Base-by-base conservation (phyloP, 2,329 filamentous ascomycete species). In the Dichotomopilus funicola region DNA sequence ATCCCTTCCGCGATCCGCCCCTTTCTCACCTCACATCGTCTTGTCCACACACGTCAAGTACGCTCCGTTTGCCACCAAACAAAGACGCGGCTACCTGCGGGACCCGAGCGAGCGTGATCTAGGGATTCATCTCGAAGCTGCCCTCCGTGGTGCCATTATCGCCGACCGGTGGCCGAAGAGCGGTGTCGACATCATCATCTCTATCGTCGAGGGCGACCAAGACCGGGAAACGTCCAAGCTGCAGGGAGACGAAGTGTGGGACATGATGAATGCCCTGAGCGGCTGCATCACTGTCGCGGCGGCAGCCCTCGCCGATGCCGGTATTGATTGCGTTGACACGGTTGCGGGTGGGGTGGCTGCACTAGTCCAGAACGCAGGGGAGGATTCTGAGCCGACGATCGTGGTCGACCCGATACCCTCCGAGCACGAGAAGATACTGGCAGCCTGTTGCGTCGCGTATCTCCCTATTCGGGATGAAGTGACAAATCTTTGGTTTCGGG, bases 91-190 rank as follows among this genome's bases (percentile, higher is more conserved):
- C 10, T 96, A 96, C 68, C 75, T 96, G 27, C 85, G 91, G 47
- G 92, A 97, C 69, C 79, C 86, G 12, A 86, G 81, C 59, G 94
- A 99, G 73, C 82, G 91, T 50, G 94, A 99, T 68, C 78, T 99
- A 1, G 89, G 89, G 10, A 87, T 91, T 9, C 92, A 97, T 69
- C 76, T 99, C 3, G 91, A 97, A 71, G 92, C 90, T 12, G 91
- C 94, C 33, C 77, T 99, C 50, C 82, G 91, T 37, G 92, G 92
- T 1, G 88, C 90, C 6, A 85, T 97, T 50, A 92, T 97, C 66
- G 91, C 90, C 11, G 91, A 96, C 68, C 80, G 92, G 56, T 99
- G 92, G 89, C 94, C 94, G n/a, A 99, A 99, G 77, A 96, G 90
- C 69, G 91, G 90, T 45, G 86, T 96, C n/a, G 94, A 99, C 68